Evolutionary conservation across 441 rosid genomes (phyloP).

Genomic region (Capsella rubella): DNA sequence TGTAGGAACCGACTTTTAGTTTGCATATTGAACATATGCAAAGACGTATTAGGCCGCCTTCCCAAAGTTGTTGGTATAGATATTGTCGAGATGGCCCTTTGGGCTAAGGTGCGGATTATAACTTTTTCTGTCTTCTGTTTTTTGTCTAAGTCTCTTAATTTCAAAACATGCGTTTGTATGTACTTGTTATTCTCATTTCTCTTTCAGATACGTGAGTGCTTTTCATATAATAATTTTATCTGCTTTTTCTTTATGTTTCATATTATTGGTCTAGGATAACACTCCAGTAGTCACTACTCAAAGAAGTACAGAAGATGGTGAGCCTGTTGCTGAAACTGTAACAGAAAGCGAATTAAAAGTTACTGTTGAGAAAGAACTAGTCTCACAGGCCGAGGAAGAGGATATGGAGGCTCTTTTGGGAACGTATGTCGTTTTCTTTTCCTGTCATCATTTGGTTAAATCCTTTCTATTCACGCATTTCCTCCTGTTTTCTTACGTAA

Average conservation of each 20-base stretch:
- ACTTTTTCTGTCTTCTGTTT: constrained; percentile 29
- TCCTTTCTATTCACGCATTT: constrained; percentile 13
- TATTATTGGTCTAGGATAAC: constrained; percentile 69
- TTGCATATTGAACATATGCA: constrained; percentile 86
- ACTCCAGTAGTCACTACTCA: constrained; percentile 72
- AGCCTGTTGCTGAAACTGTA: constrained; percentile 65
- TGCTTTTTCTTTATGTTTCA: constrained; percentile 27
- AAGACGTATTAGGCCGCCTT: constrained; percentile 82
- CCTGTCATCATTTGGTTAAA: constrained; percentile 17
- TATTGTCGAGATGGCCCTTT: constrained; percentile 99
- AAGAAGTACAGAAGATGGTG: constrained; percentile 64
- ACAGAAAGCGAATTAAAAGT: constrained; percentile 83
- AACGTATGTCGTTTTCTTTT: constrained; percentile 66
- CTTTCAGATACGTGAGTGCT: constrained; percentile 14
- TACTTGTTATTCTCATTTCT: constrained; percentile 20
- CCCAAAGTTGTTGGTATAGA: constrained; percentile 99
- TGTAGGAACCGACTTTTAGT: constrained; percentile 86
- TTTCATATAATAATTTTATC: constrained; percentile 15
- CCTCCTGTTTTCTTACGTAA: background rate
- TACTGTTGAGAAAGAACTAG: constrained; percentile 92
- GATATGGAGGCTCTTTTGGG: constrained; percentile 98
- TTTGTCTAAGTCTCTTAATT: constrained; percentile 18
- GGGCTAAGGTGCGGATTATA: constrained; percentile 88
- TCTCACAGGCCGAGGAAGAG: constrained; percentile 96
- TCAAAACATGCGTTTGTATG: constrained; percentile 17